These are phyloP conservation scores for Yamadazyma kanchanaburiensis DNA, from an alignment of 1,139 yeast genomes.

Conservation along the genomic window DNA sequence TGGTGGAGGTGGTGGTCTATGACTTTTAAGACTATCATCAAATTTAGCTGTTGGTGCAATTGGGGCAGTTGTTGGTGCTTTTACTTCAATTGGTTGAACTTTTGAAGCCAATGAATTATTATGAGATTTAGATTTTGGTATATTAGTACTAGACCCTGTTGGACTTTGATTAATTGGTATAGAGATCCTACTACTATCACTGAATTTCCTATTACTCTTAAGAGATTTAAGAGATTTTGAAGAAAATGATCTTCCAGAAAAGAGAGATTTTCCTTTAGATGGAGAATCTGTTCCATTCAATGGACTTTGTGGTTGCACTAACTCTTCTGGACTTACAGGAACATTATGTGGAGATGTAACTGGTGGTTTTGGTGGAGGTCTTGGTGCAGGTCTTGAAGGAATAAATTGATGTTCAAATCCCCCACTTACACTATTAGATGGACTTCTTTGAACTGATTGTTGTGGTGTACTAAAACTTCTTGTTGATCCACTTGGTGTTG, in stretches of 20 bases:
- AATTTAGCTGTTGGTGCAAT: conserved; percentile 30
- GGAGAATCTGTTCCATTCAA: conserved; percentile 9
- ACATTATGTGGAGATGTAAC: conserved; percentile 1
- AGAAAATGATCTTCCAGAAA: conserved; percentile 38
- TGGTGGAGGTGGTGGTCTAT: conserved; percentile 36
- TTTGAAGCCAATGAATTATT: conserved; percentile 33
- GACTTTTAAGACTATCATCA: conserved; percentile 25
- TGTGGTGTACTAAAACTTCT: conserved; percentile 8
- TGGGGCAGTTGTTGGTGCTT: conserved; percentile 40
- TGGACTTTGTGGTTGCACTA: conserved; percentile 9
- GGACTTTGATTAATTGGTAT: conserved; percentile 7
- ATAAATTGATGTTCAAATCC: conserved; percentile 45
- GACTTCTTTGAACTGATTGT: conserved; percentile 4
- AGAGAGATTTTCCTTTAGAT: conserved; percentile 16
- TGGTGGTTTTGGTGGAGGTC: conserved; percentile 30
- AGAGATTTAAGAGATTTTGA: conserved; percentile 38
- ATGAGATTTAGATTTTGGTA: conserved; percentile 47
- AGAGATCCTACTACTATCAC: conserved; percentile 19
- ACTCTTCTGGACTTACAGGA: conserved; percentile 5
- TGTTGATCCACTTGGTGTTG: neutral
- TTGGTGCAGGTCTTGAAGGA: conserved; percentile 70
- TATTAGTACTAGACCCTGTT: conserved; percentile 11
- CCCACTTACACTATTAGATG: conserved; percentile 3
- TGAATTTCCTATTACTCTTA: conserved; percentile 20
- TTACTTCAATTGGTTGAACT: conserved; percentile 12